Base-by-base conservation (phyloP, 805 yeast species). In the Metschnikowia continentalis region DNA sequence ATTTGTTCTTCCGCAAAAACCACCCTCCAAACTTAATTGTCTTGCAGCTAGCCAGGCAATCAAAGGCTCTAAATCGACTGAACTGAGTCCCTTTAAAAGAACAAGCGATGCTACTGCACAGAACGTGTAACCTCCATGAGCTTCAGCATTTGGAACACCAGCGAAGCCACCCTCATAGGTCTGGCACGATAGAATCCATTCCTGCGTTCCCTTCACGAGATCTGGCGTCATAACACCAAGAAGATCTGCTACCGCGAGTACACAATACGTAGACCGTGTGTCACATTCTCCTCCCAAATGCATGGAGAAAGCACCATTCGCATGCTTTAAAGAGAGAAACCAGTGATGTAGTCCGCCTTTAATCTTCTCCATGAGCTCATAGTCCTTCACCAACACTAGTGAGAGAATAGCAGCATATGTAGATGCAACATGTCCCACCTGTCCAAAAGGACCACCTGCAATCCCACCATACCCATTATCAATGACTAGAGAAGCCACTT, bases 161-260 rank as follows among this genome's bases (percentile, higher is more conserved):
- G 91, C 90, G 69, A 92, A 88, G 0, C 99, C 99, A 22, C 99
- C 99, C 69, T 95, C 99, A 63, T 79, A 91, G 0, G 92, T 88
- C 67, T 94, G 99, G 59, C 97, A 90, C 11, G 64, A 56, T 0
- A 68, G 59, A 13, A 94, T 57, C 84, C 90, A 92, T 13, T 77
- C 78, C 2, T 73, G 71, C 0, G 82, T 76, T 5, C 79, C 80
- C 14, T 68, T 70, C 0, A 69, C 55, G 7, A 94, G 68, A 54
- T 85, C 87, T 0, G 79, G 80, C 1, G 90, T 83, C 26, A 82
- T 41, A 0, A 91, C 75, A 51, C 80, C 75, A 32, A 91, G 75
- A 50, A 90, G 60, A 0, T 86, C 75, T 0, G 94, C 90, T 3
- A 84, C 75, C 8, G 82, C 80, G n/a, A 94, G 64, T 0, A 87